Evolutionary conservation across 768 basidiomycete genomes (phyloP), one percentile per base, ranked within the genome.

Genomic region (Chiua virens): DNA sequence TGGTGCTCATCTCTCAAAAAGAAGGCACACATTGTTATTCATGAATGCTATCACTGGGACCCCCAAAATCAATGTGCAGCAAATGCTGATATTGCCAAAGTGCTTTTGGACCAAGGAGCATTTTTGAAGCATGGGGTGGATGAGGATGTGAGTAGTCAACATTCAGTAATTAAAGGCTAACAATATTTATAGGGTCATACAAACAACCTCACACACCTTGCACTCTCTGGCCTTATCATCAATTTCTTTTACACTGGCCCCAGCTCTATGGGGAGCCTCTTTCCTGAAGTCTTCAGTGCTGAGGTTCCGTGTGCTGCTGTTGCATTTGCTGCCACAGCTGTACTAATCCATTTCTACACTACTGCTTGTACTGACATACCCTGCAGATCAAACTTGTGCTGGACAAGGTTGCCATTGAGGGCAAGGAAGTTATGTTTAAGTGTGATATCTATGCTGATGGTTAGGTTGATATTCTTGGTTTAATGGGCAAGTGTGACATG

Each of bases 361-460:
- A 37, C 22, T 45, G n/a, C n/a, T n/a, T n/a, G n/a, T 10, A 8
- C 8, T 21, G 25, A 27, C 34, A 21, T 21, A 27, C 18, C 11
- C 8, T 2, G 20, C 25, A 56, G 47, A 45, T 53, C 22, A 53
- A 56, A n/a, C n/a, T 49, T 13, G 44, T 18, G 1, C 21, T 49
- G 0, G 32, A 52, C 6, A 32, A 56, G 13, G 8, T 56, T 8
- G 44, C 28, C 6, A 35, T 22, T 0, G 37, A 50, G 4, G 41
- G 39, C 14, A 53, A 47, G 28, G 52, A 57, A 1, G 56, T 53
- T 9, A 6, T 20, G 7, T 57, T 57, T 36, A 57, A 53, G 38
- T 15, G 15, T 4, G 25, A 47, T 9, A 10, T 44, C 3, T 53
- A 53, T 22, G 15, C 28, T 3, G 36, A 37, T 3, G 23, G 47